phyloP scores from a whole-genome alignment of 805 yeast genomes.

The Wickerhamiella siamensis region DNA sequence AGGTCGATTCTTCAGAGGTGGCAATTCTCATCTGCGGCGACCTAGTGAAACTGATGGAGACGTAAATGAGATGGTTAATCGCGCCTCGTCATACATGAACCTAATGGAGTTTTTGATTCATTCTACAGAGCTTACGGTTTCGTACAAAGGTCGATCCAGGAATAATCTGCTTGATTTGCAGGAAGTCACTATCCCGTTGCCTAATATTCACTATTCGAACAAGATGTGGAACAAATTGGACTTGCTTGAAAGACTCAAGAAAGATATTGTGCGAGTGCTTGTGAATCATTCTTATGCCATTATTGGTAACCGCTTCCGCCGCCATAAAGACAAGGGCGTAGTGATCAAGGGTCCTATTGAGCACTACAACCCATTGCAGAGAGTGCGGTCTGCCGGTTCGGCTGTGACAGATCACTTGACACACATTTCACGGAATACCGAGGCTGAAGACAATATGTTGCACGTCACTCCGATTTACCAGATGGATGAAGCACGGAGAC shows the following conservation, averaged over 20 bases:
- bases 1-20: not conserved
- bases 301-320: constrained; percentile 54
- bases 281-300: constrained; percentile 53
- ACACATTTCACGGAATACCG: not conserved
- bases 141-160: constrained; percentile 47
- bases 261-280: constrained; percentile 28
- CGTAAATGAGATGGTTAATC: constrained; percentile 48
- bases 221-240: constrained; percentile 65
- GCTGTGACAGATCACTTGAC: not conserved
- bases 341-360: not conserved
- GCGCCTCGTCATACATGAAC: constrained; percentile 63
- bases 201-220: constrained; percentile 42
- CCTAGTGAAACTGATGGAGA: constrained; percentile 8
- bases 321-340: constrained; percentile 10
- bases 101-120: constrained; percentile 43
- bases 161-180: constrained; percentile 63
- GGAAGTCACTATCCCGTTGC: constrained; percentile 52
- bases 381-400: constrained; percentile 10
- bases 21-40: not conserved
- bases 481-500: not conserved
- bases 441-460: not conserved
- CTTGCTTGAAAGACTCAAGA: constrained; percentile 45
- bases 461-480: not conserved
- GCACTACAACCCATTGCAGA: constrained; percentile 12
- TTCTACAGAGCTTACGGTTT: constrained; percentile 43